A percentile compares a stretch with the other conserved stretches of the same genome.
These are phyloP conservation scores for Thuja plicata DNA, from an alignment of 83 land plant species.

Conservation along the genomic window DNA sequence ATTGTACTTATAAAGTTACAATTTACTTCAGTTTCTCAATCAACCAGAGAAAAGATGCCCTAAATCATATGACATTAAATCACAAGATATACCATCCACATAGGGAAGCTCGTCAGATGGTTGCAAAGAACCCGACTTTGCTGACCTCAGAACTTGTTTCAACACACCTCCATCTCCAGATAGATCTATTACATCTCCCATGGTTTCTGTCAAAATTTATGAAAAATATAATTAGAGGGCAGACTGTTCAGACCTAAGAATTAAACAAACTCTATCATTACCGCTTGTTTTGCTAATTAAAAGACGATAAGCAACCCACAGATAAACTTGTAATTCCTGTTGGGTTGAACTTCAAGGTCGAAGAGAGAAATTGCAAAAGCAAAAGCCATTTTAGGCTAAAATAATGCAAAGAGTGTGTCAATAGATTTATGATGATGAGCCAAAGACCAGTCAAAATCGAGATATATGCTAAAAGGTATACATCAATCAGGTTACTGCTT, in stretches of 20 bases:
- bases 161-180: constrained; percentile 90
- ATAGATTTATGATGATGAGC: neutral
- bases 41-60: neutral
- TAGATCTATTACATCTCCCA: constrained; percentile 70
- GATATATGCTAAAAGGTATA: neutral
- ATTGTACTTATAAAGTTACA: neutral
- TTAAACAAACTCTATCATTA: neutral
- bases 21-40: neutral
- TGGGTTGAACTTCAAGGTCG: neutral
- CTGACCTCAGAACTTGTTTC: constrained; percentile 54
- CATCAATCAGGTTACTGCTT: neutral
- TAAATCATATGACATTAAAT: neutral
- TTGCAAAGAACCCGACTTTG: constrained; percentile 65
- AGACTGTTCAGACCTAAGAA: neutral
- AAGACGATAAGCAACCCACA: neutral
- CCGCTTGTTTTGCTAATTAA: neutral
- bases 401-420: neutral
- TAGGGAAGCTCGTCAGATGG: constrained; percentile 76
- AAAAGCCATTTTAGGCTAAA: neutral
- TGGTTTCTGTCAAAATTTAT: constrained; percentile 16
- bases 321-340: neutral
- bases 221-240: neutral
- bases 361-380: neutral
- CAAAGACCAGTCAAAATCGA: neutral
- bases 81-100: constrained; percentile 66